Evolutionary conservation across 1,284 basidiomycete species (phyloP), one percentile per base, ranked within the genome.

Genomic region (Trametes sp.): DNA sequence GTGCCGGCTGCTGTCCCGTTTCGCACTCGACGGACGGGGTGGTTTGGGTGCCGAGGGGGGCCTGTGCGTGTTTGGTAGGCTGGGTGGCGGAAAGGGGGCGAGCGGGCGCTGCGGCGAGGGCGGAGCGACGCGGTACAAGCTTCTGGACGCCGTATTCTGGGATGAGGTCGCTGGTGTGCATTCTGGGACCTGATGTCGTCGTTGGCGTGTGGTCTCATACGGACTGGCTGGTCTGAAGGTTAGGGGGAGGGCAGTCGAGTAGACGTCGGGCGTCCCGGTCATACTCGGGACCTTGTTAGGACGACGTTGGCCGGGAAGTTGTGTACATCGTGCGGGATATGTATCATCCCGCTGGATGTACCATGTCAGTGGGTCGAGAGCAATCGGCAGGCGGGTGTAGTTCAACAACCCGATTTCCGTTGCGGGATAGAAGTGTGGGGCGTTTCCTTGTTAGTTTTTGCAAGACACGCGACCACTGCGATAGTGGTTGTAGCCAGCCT

Each of bases 61-160:
- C 16, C 38, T 41, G 38, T n/a, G n/a, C n/a, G n/a, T n/a, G 38
- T 41, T 41, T n/a, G 38, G 38, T 41, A 41, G 38, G 38, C 38
- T n/a, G 10, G 38, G 38, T 19, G 38, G 38, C 16, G 16, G 38
- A n/a, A 41, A 41, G 19, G 38, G 38, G 38, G 14, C 14, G 13
- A 6, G 42, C 42, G 44, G 51, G 57, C 57, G 57, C 51, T 59
- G 57, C 57, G 57, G 35, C 35, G 33, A 31, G 23, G 51, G 44
- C 57, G 57, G 57, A 53, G 31, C 57, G 50, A 46, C 5, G 29
- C 23, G 29, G 33, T n/a, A 1, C 35, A 54, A 38, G 51, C 33
- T 46, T n/a, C 23, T 24, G 19, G 11, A 16, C 45, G 14, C 21
- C 21, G 8, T 45, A n/a, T n/a, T 11, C 31, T 50, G 48, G 16